These are phyloP conservation scores for Cynara cardunculus DNA, from an alignment of 129 eudicot species.

Conservation along the genomic window DNA sequence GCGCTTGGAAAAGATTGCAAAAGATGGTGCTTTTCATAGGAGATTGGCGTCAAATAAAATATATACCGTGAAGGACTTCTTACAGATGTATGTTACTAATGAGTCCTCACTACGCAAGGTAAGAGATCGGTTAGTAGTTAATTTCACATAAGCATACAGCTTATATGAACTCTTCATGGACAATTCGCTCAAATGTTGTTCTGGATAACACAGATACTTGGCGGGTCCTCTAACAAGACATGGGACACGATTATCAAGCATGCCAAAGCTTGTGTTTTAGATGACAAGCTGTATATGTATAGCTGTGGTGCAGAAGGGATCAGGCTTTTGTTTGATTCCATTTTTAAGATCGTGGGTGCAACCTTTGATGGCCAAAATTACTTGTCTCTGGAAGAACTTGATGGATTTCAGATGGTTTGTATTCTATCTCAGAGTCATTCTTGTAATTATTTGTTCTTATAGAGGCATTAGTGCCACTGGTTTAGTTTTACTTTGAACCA, in stretches of 20 bases:
- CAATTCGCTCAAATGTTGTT: neutral
- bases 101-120: conserved; percentile 47
- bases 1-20: conserved; percentile 74
- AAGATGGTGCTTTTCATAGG: conserved; percentile 61
- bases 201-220: conserved; percentile 41
- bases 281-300: conserved; percentile 35
- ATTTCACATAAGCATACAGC: neutral
- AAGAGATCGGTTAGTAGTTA: conserved; percentile 17
- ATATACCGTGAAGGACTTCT: conserved; percentile 44
- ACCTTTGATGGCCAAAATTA: conserved; percentile 56
- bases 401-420: conserved; percentile 53
- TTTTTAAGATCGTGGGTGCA: conserved; percentile 51
- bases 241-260: conserved; percentile 59
- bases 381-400: conserved; percentile 38
- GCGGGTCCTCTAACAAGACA: conserved; percentile 48
- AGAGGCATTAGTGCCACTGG: neutral
- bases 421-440: neutral
- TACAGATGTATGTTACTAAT: conserved; percentile 43
- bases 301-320: conserved; percentile 32
- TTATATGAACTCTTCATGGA: neutral
- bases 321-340: conserved; percentile 46
- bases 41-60: conserved; percentile 33
- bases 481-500: no score
- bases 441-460: neutral
- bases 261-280: conserved; percentile 54